Evolutionary conservation across 108 stramenopile genomes (phyloP).

Genomic region (Stephanodiscus minutulus): DNA sequence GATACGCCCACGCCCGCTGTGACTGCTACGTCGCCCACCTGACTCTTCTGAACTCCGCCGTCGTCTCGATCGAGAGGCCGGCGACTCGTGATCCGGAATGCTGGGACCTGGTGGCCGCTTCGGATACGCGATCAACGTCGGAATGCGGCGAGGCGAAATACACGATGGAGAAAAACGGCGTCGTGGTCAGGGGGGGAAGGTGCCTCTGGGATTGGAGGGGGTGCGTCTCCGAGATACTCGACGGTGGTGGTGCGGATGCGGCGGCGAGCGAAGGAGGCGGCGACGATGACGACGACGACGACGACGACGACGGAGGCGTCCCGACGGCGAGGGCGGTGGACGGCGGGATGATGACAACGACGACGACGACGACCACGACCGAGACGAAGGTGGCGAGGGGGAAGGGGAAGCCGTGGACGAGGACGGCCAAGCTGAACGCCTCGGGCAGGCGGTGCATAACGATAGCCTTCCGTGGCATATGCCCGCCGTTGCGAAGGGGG

Average conservation of each 20-base stretch:
- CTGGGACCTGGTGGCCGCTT: conserved; percentile 55
- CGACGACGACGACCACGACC: conserved; percentile 32
- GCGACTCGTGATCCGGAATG: conserved; percentile 57
- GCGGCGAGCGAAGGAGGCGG: too few species aligned
- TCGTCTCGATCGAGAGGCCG: conserved; percentile 66
- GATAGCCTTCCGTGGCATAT: conserved; percentile 35
- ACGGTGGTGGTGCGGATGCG: neutral
- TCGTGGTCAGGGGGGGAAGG: conserved; percentile 55
- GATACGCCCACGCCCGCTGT: neutral
- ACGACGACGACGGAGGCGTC: neutral
- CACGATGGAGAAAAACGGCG: too few species aligned
- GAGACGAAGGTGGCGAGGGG: neutral
- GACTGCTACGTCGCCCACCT: conserved; percentile 66
- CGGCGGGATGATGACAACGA: too few species aligned
- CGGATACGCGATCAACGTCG: too few species aligned
- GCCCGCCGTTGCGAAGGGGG: conserved; percentile 10
- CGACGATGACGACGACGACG: neutral
- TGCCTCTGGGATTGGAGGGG: conserved; percentile 72
- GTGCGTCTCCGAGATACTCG: conserved; percentile 42
- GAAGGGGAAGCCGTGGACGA: conserved; percentile 15
- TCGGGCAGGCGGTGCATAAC: conserved; percentile 32
- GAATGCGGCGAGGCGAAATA: too few species aligned
- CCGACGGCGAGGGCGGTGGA: too few species aligned
- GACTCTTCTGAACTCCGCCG: conserved; percentile 44
- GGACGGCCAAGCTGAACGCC: conserved; percentile 30